Conservation (phyloP, 495 filamentous ascomycete genomes). For the Penicillium tannophilum region DNA sequence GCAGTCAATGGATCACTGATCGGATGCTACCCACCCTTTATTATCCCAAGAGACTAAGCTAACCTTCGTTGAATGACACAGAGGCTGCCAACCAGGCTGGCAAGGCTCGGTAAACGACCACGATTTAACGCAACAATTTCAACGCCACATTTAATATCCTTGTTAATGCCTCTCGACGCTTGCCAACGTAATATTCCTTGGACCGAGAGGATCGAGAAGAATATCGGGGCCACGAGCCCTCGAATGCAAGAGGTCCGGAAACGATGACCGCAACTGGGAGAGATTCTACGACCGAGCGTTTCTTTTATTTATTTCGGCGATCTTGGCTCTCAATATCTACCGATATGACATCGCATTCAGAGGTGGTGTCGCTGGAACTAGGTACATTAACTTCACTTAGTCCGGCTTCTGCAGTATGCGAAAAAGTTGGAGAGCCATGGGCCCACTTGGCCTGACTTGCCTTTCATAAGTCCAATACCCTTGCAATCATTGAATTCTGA, state of each 20-base stretch:
- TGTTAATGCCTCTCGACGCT: conserved; percentile 23
- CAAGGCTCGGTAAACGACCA: conserved; percentile 43
- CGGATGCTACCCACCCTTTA: not conserved
- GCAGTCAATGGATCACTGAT: not conserved
- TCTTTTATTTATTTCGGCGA: not conserved
- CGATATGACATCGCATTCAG: not conserved
- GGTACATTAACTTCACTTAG: not conserved
- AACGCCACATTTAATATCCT: conserved; percentile 19
- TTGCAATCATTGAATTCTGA: conserved; percentile 16
- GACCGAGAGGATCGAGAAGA: conserved; percentile 7
- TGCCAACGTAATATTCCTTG: conserved; percentile 26
- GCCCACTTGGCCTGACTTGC: conserved; percentile 10
- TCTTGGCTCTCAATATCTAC: not conserved
- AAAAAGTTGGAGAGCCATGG: conserved; percentile 3
- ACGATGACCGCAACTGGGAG: not conserved
- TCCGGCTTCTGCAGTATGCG: not conserved
- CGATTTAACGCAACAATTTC: conserved; percentile 14
- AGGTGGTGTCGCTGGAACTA: not conserved
- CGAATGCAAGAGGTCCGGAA: not conserved
- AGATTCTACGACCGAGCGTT: not conserved
- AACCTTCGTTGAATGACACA: conserved; percentile 18
- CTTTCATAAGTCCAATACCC: conserved; percentile 14
- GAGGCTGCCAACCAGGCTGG: conserved; percentile 56
- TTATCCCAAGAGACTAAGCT: not conserved
- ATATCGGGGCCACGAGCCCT: conserved; percentile 2